These are phyloP conservation scores for Tolypocladium ovalisporum DNA, from an alignment of 2,329 filamentous ascomycete species.

Conservation along the genomic window DNA sequence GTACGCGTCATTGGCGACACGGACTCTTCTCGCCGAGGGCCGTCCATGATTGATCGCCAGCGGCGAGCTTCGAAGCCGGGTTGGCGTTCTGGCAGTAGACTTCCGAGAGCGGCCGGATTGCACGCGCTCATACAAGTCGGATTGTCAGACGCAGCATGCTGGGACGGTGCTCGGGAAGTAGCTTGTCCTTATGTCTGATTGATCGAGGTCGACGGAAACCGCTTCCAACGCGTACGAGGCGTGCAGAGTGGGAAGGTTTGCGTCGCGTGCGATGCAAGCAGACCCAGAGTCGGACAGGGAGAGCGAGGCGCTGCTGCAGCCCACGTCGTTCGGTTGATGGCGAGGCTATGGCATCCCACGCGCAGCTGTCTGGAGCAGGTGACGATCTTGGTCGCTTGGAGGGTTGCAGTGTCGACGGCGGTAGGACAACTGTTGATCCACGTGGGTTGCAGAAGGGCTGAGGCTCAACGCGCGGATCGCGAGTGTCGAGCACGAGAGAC, in stretches of 20 bases:
- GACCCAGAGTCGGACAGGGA: background rate
- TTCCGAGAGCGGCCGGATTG: background rate
- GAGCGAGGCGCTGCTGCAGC: background rate
- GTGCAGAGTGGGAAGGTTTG: background rate
- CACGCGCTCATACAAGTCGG: background rate
- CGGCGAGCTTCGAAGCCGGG: background rate
- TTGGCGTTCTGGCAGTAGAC: background rate
- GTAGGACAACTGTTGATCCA: background rate
- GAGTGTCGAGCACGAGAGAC: background rate
- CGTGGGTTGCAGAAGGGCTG: background rate
- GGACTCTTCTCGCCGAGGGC: conserved; percentile 5
- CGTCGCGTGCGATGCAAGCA: background rate
- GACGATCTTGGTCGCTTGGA: background rate
- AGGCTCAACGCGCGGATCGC: background rate
- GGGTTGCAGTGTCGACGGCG: background rate
- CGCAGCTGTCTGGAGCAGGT: background rate
- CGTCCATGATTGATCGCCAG: conserved; percentile 2
- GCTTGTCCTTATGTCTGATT: background rate
- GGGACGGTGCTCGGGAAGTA: background rate
- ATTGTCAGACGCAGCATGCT: background rate
- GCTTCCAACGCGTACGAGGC: background rate
- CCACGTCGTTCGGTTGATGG: background rate
- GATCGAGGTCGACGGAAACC: background rate
- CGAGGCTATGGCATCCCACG: background rate
- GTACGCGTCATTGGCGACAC: conserved; percentile 9